Evolutionary conservation across 2,329 filamentous ascomycete species (phyloP).

Genomic region (Metarhizium brunneum): DNA sequence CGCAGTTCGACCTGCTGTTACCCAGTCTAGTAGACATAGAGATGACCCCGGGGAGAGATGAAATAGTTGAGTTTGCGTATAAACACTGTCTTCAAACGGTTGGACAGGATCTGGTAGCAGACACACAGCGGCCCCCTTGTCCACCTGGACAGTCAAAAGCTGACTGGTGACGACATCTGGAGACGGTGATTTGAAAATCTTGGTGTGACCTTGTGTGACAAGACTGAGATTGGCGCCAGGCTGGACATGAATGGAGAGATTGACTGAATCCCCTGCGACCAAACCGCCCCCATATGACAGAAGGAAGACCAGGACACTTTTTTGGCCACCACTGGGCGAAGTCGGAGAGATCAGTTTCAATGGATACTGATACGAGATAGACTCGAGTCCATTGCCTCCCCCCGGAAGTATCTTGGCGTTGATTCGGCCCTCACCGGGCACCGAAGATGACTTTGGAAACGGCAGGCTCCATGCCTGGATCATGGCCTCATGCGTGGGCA

Average conservation of each 20-base stretch:
- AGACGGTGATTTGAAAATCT: slow-evolving; percentile 76
- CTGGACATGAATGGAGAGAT: slow-evolving; percentile 60
- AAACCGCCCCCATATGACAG: slow-evolving; percentile 92
- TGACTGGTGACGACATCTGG: slow-evolving; percentile 49
- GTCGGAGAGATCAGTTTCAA: slow-evolving; percentile 80
- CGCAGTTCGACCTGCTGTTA: slow-evolving; percentile 76
- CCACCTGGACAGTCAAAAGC: slow-evolving; percentile 40
- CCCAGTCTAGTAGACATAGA: slow-evolving; percentile 86
- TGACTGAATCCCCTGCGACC: slow-evolving; percentile 76
- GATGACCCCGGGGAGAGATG: slow-evolving; percentile 46
- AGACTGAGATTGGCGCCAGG: slow-evolving; percentile 56
- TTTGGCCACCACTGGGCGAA: slow-evolving; percentile 51
- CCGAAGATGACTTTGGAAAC: slow-evolving; percentile 64
- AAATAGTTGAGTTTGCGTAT: slow-evolving; percentile 78
- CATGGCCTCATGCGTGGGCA: slow-evolving; percentile 6
- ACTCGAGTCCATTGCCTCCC: slow-evolving; percentile 59
- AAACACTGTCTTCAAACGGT: slow-evolving; percentile 76
- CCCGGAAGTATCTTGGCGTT: slow-evolving; percentile 65
- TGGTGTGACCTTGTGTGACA: slow-evolving; percentile 75
- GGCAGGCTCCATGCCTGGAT: slow-evolving; percentile 33
- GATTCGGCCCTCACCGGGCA: slow-evolving; percentile 70
- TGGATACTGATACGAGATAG: slow-evolving; percentile 83
- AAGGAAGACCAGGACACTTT: slow-evolving; percentile 74
- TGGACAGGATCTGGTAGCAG: slow-evolving; percentile 87
- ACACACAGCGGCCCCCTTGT: slow-evolving; percentile 45